Percentiles rank a stretch among this genome's conserved stretches.
Conservation (phyloP, 1,139 yeast genomes). For the Kodamaea arcana region DNA sequence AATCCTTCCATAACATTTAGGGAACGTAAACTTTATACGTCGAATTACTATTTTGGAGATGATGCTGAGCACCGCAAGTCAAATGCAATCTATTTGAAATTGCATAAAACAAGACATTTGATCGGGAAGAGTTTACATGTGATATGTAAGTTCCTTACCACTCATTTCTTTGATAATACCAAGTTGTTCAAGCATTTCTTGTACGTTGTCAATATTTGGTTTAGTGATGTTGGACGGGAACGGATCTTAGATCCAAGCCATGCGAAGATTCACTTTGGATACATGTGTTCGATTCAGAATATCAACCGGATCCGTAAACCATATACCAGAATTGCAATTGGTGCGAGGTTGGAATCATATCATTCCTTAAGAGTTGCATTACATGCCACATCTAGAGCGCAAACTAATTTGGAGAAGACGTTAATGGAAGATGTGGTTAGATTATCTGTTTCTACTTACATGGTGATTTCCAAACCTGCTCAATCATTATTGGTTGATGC, state of each 20-base stretch:
- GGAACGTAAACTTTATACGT: constrained; percentile 56
- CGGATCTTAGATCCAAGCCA: constrained; percentile 56
- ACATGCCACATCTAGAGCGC: constrained; percentile 72
- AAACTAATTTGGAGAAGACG: constrained; percentile 61
- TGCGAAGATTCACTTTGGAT: constrained; percentile 34
- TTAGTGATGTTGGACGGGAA: constrained; percentile 79
- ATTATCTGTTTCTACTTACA: constrained; percentile 67
- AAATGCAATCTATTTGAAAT: constrained; percentile 50
- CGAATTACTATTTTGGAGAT: constrained; percentile 54
- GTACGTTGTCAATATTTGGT: constrained; percentile 72
- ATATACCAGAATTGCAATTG: constrained; percentile 73
- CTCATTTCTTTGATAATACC: constrained; percentile 63
- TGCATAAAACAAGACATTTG: constrained; percentile 59
- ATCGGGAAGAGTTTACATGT: constrained; percentile 70
- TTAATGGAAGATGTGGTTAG: constrained; percentile 68
- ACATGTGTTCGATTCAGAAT: constrained; percentile 34
- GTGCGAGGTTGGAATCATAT: constrained; percentile 70
- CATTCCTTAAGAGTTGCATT: constrained; percentile 73
- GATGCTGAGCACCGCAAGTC: constrained; percentile 44
- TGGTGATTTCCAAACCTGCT: constrained; percentile 67
- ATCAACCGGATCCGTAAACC: constrained; percentile 58
- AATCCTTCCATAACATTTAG: constrained; percentile 53
- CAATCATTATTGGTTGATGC: constrained; percentile 67
- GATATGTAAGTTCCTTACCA: constrained; percentile 46
- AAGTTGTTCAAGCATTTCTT: constrained; percentile 62